phyloP scores from a whole-genome alignment of 2,329 filamentous ascomycete species.

The Alternaria triticimaculans region DNA sequence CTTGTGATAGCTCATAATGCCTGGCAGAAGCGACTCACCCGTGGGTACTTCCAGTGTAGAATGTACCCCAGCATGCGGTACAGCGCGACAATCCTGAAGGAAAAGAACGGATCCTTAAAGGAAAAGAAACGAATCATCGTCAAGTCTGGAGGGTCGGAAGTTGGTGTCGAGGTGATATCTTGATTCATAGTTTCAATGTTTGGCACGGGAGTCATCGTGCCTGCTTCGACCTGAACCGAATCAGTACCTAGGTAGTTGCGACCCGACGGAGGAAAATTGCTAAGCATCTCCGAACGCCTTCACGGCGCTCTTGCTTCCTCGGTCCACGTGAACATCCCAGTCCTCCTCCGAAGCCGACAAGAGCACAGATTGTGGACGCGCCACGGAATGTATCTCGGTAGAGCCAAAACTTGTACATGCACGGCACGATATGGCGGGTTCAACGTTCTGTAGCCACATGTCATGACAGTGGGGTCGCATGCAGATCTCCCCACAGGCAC shows the following conservation, averaged over 20 bases:
- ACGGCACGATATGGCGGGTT: constrained; percentile 13
- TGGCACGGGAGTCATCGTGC: neutral
- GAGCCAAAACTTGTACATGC: neutral
- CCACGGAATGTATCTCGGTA: constrained; percentile 4
- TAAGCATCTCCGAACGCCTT: neutral
- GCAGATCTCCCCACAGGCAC: constrained; percentile 11
- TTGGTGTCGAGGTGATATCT: neutral
- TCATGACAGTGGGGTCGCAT: constrained; percentile 6
- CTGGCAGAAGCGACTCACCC: neutral
- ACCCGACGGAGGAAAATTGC: neutral
- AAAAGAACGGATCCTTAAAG: neutral
- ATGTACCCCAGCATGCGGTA: neutral
- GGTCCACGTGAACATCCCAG: neutral
- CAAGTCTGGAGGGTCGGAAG: neutral
- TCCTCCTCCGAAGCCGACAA: neutral
- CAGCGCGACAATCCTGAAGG: neutral
- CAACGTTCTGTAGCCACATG: constrained; percentile 20
- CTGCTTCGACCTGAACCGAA: neutral
- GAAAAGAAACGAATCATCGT: neutral
- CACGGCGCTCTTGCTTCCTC: neutral
- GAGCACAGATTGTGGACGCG: neutral
- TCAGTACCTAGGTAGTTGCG: neutral
- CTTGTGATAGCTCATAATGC: constrained; percentile 4
- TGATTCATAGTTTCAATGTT: neutral
- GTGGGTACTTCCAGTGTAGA: neutral